A percentile compares a stretch with the other conserved stretches of the same genome.
phyloP scores from a whole-genome alignment of 495 filamentous ascomycete species.

The Talaromyces wortmannii region DNA sequence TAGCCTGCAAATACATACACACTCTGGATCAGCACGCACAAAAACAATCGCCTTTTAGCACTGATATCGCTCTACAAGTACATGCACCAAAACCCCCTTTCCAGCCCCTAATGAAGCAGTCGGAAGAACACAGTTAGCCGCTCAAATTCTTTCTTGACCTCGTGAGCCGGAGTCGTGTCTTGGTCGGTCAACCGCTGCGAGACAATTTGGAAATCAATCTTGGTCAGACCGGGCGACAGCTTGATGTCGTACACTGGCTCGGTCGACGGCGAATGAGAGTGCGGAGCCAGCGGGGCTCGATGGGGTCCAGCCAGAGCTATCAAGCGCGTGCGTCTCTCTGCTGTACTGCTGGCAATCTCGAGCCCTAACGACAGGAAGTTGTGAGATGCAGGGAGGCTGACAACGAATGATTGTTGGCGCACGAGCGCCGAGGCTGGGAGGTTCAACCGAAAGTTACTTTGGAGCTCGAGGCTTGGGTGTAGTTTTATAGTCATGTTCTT shows the following conservation, averaged over 20 bases:
- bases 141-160: conserved; percentile 60
- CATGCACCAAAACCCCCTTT: too few relatives aligned
- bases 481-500: conserved; percentile 57
- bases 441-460: conserved; percentile 44
- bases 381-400: conserved; percentile 57
- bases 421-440: conserved; percentile 54
- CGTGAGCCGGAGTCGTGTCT: conserved; percentile 39
- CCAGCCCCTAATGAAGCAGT: conserved; percentile 20
- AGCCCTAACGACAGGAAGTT: conserved; percentile 60
- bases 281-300: conserved; percentile 34
- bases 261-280: conserved; percentile 33
- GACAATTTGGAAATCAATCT: conserved; percentile 54
- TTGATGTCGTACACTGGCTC: conserved; percentile 54
- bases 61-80: too few relatives aligned
- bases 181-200: conserved; percentile 54
- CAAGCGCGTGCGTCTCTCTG: conserved; percentile 54
- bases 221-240: conserved; percentile 55
- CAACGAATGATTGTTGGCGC: conserved; percentile 60
- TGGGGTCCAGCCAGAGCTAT: conserved; percentile 50
- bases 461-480: conserved; percentile 53
- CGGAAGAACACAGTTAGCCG: conserved; percentile 57
- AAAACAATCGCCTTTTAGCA: too few relatives aligned
- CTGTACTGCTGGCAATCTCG: conserved; percentile 46
- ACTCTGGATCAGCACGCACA: too few relatives aligned
- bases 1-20: too few relatives aligned